Evolutionary conservation across 495 filamentous ascomycete species (phyloP).

Genomic region (Immersiella caudata): DNA sequence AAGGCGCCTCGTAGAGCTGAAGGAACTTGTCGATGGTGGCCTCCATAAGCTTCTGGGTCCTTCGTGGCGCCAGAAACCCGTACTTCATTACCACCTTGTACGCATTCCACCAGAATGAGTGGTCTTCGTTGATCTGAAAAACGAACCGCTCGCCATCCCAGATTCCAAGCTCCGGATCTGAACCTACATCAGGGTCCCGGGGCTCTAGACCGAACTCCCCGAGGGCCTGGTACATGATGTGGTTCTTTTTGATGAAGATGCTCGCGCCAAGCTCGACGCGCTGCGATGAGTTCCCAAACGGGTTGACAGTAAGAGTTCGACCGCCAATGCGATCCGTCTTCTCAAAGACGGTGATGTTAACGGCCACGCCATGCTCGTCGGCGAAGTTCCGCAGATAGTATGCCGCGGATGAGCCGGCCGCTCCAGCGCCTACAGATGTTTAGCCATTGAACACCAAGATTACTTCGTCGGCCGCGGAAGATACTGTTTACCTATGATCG

Average conservation of each 20-base stretch:
- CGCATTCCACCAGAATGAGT: constrained; percentile 72
- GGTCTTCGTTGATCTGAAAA: constrained; percentile 56
- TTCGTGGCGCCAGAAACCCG: constrained; percentile 69
- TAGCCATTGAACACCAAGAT: constrained; percentile 6
- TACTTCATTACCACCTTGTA: constrained; percentile 84
- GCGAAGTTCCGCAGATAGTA: constrained; percentile 78
- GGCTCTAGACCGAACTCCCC: constrained; percentile 66
- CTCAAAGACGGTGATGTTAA: constrained; percentile 90
- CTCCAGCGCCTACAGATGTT: constrained; percentile 71
- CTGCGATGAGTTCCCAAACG: constrained; percentile 65
- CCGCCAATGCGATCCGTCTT: constrained; percentile 79
- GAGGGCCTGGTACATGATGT: constrained; percentile 77
- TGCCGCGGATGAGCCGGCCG: constrained; percentile 84
- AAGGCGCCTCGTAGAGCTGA: constrained; percentile 75
- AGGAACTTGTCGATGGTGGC: constrained; percentile 72
- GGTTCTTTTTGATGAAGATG: constrained; percentile 88
- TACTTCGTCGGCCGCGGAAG: not conserved
- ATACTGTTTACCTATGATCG: constrained; percentile 47
- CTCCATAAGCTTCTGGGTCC: constrained; percentile 73
- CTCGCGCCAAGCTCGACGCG: constrained; percentile 89
- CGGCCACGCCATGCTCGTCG: constrained; percentile 46
- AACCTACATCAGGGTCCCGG: constrained; percentile 38
- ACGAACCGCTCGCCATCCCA: constrained; percentile 85
- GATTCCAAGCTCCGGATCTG: constrained; percentile 63
- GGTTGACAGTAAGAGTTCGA: constrained; percentile 85